These are phyloP conservation scores for Penicillium diatomitis DNA, from an alignment of 495 filamentous ascomycete genomes.

Conservation along the genomic window DNA sequence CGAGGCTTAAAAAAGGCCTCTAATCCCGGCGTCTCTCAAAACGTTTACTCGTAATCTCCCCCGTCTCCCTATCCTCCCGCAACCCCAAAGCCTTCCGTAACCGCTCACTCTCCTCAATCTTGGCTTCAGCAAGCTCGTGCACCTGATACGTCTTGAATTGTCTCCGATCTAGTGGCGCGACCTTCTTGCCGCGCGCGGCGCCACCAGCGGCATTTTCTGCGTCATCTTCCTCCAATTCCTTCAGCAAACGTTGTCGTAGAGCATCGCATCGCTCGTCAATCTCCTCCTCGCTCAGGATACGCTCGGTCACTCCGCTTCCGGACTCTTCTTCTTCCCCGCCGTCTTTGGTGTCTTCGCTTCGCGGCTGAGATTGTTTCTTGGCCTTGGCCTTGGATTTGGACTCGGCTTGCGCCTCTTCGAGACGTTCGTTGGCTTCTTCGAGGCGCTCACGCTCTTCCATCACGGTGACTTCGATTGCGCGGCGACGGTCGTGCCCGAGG, in stretches of 20 bases:
- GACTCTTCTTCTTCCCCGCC: conserved; percentile 53
- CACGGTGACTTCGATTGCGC: conserved; percentile 84
- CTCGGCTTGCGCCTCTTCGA: conserved; percentile 21
- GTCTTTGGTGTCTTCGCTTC: conserved; percentile 32
- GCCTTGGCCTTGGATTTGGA: neutral
- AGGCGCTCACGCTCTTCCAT: conserved; percentile 82
- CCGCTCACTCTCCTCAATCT: conserved; percentile 91
- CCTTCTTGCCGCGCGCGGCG: conserved; percentile 1
- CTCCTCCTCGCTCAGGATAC: conserved; percentile 26
- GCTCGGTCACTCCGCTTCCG: conserved; percentile 60
- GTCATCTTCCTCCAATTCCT: conserved; percentile 24
- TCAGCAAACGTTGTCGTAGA: conserved; percentile 17
- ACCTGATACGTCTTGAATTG: conserved; percentile 85
- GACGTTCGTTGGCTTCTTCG: conserved; percentile 66
- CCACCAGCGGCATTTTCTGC: conserved; percentile 1
- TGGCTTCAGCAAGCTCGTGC: conserved; percentile 90
- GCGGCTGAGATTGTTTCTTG: conserved; percentile 1
- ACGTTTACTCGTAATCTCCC: conserved; percentile 52
- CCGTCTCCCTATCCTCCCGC: conserved; percentile 78
- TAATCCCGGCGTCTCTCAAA: conserved; percentile 25
- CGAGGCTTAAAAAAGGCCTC: neutral
- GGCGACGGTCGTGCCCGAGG: conserved; percentile 82
- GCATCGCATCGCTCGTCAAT: conserved; percentile 32
- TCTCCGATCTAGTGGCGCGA: conserved; percentile 27
- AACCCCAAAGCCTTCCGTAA: conserved; percentile 85